Conservation (phyloP, 768 basidiomycete species). For the Hericium coralloides region DNA sequence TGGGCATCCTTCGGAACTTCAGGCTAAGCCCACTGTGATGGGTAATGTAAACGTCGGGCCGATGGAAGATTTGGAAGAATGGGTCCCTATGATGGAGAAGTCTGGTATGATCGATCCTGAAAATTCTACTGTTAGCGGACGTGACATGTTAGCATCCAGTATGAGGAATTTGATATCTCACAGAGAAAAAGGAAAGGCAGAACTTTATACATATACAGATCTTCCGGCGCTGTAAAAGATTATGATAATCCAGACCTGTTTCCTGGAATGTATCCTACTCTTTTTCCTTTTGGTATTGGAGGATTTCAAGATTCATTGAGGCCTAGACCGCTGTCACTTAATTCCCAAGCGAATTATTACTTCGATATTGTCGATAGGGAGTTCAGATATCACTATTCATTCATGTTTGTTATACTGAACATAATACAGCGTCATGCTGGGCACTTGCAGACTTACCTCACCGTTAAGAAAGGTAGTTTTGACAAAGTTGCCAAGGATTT, state of each 20-base stretch:
- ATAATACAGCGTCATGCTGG: no score
- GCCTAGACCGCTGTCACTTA: slow-evolving; percentile 8
- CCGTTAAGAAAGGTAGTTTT: slow-evolving; percentile 12
- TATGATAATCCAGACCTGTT: slow-evolving; percentile 24
- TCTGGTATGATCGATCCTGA: slow-evolving; percentile 26
- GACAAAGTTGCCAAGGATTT: slow-evolving; percentile 9
- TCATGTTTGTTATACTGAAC: no score
- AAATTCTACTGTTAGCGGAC: slow-evolving; percentile 13
- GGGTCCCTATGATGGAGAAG: slow-evolving; percentile 16
- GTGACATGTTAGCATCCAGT: slow-evolving; percentile 18
- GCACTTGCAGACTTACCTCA: not conserved
- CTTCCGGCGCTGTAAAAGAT: slow-evolving; percentile 21
- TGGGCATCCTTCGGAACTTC: slow-evolving; percentile 16
- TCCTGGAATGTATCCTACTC: slow-evolving; percentile 23
- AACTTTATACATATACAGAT: no score
- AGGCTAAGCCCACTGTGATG: not conserved
- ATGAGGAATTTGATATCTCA: slow-evolving; percentile 15
- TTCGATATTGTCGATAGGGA: slow-evolving; percentile 13
- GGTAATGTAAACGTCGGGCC: not conserved
- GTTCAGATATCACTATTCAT: slow-evolving; percentile 7
- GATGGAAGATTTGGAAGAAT: not conserved
- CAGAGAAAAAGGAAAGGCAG: not conserved
- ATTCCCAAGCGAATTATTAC: slow-evolving; percentile 18
- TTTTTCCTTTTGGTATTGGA: slow-evolving; percentile 24
- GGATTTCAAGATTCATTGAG: slow-evolving; percentile 21